Evolutionary conservation across 2,329 filamentous ascomycete genomes (phyloP), one percentile per base, ranked within the genome.

Genomic region (Tolypocladium ovalisporum): DNA sequence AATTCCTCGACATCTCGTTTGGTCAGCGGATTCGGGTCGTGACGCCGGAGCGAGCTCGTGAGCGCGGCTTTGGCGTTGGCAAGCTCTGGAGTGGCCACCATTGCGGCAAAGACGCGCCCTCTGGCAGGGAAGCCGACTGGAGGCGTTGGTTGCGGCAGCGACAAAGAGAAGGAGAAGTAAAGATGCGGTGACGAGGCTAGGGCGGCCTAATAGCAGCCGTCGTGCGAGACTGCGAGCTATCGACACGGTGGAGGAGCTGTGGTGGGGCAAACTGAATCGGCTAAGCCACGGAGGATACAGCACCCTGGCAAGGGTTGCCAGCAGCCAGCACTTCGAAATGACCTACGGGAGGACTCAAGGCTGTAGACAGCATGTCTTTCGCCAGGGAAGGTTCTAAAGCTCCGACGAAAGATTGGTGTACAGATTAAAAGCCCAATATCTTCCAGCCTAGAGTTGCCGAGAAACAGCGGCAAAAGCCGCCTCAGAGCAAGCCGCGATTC

Each of bases 11-110:
- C 87, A 59, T 87, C 82, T 65, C 85, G 82, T 68, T 86, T 85
- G 54, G 83, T 74, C 57, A 89, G 80, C 12, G 87, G 81, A 24
- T 75, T 78, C n/a, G 88, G 87, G 68, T 93, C 89, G 44, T 86
- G 81, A 60, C 87, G 85, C 58, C 93, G 80, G 47, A 93, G 83
- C 12, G 84, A 80, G 32, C 87, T 88, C 8, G 85, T 83, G 63
- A 94, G 83, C n/a, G 87, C 83, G 44, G 89, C 88, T 74, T 90
- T 92, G 61, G 88, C 85, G 63, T 93, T 89, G 65, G 86, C 86
- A 59, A 92, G 73, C 70, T 89, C 82, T 64, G 87, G 85, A 51
- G 84, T 84, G 22, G 84, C 79, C 84, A 89, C 88, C 54, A 60
- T 63, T 55, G 49, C n/a, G 54, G 55, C 42, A n/a, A 3, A 35